Percentiles rank a stretch among this genome's conserved stretches.
phyloP scores from a whole-genome alignment of 495 filamentous ascomycete genomes.

The Lepraria neglecta region DNA sequence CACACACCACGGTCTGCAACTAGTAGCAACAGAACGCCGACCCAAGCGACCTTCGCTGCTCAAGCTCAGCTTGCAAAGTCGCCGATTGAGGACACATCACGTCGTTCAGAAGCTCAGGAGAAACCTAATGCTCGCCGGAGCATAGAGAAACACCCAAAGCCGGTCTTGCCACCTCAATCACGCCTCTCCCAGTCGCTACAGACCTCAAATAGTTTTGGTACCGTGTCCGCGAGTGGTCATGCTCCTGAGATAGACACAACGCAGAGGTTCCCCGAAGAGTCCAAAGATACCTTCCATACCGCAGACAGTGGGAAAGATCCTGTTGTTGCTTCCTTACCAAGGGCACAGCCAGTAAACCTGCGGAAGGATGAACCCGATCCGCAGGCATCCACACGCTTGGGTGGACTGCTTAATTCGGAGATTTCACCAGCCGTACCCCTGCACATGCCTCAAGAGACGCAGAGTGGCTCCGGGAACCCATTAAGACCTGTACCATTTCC shows the following conservation, averaged over 20 bases:
- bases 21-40: slow-evolving; percentile 25
- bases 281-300: slow-evolving; percentile 12
- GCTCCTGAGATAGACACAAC: neutral
- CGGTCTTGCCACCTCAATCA: slow-evolving; percentile 1
- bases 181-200: neutral
- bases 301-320: neutral
- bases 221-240: neutral
- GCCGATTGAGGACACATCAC: too few relatives aligned
- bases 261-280: slow-evolving; percentile 9
- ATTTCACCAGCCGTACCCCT: neutral
- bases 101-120: neutral
- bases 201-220: neutral
- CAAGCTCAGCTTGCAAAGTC: slow-evolving; percentile 7
- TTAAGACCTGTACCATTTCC: neutral
- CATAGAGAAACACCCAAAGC: neutral
- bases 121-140: neutral
- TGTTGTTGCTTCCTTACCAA: neutral
- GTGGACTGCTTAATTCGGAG: neutral
- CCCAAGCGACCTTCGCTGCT: slow-evolving; percentile 23
- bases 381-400: neutral
- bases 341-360: neutral
- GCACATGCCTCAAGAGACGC: neutral
- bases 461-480: neutral
- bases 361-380: neutral
- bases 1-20: slow-evolving; percentile 18